Conservation (phyloP, 257 asterid species). For the Ajuga chamaepitys region DNA sequence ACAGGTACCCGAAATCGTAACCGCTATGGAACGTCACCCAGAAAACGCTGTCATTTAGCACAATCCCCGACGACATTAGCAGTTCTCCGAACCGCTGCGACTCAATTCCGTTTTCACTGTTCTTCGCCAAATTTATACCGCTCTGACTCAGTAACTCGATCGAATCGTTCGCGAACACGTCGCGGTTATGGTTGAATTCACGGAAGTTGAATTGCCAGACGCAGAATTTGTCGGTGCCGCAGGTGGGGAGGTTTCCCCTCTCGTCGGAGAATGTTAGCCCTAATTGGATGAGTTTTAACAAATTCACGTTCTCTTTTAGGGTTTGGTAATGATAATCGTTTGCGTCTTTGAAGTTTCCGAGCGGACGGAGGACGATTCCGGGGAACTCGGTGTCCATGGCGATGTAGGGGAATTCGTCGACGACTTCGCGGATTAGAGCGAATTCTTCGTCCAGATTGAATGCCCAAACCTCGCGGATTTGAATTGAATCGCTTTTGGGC, state of each 20-base stretch:
- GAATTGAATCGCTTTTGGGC: constrained; percentile 56
- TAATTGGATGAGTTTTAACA: constrained; percentile 62
- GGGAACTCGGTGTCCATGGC: constrained; percentile 90
- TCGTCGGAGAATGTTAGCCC: constrained; percentile 69
- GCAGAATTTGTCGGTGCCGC: constrained; percentile 55
- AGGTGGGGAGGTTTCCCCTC: constrained; percentile 57
- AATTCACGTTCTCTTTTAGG: constrained; percentile 58
- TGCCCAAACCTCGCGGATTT: constrained; percentile 70
- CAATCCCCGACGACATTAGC: constrained; percentile 70
- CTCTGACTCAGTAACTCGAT: constrained; percentile 57
- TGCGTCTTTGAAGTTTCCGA: constrained; percentile 48
- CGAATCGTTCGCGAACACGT: constrained; percentile 54
- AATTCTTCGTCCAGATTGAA: constrained; percentile 67
- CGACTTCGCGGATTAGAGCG: constrained; percentile 46
- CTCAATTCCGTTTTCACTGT: constrained; percentile 50
- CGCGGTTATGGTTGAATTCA: constrained; percentile 59
- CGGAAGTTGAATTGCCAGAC: constrained; percentile 76
- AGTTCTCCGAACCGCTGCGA: constrained; percentile 59
- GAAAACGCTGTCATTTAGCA: constrained; percentile 47
- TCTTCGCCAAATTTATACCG: constrained; percentile 52
- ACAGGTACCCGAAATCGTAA: constrained; percentile 66
- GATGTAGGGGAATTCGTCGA: constrained; percentile 55
- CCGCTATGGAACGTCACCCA: constrained; percentile 86
- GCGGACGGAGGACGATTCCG: constrained; percentile 54
- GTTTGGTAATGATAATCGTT: constrained; percentile 57